Conservation (phyloP, 495 filamentous ascomycete species). For the Aspergillus taichungensis region DNA sequence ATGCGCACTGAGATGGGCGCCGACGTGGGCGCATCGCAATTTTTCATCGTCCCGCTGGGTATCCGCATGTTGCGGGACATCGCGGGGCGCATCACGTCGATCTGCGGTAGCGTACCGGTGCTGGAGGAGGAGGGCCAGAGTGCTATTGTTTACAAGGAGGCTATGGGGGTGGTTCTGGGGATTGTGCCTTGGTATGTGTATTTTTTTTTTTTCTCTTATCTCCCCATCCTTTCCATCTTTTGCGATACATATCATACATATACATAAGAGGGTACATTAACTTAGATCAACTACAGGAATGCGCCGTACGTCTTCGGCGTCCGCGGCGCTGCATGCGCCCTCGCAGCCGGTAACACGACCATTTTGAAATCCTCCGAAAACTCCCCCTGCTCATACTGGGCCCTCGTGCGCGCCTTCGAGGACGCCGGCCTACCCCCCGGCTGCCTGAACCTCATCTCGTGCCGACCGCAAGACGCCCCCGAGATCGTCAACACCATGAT, state of each 20-base stretch:
- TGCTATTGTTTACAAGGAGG: constrained; percentile 66
- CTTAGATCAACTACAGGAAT: constrained; percentile 37
- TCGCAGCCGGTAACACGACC: constrained; percentile 75
- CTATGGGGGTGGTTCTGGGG: constrained; percentile 70
- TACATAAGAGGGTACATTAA: not conserved
- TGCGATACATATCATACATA: not conserved
- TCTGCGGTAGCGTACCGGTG: constrained; percentile 57
- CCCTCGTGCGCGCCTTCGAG: constrained; percentile 54
- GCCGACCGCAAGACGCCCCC: constrained; percentile 43
- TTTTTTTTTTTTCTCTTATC: not conserved
- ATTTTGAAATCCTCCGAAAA: constrained; percentile 69
- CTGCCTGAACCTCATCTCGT: constrained; percentile 45
- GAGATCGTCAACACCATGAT: constrained; percentile 49
- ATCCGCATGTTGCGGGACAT: constrained; percentile 61
- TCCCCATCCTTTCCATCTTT: not conserved
- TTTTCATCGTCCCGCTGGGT: constrained; percentile 51
- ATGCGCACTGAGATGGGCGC: constrained; percentile 69
- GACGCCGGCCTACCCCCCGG: constrained; percentile 62
- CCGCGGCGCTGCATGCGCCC: constrained; percentile 59
- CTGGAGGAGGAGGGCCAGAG: constrained; percentile 44
- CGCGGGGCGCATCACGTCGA: constrained; percentile 52
- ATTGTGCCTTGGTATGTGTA: constrained; percentile 69
- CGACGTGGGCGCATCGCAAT: constrained; percentile 30
- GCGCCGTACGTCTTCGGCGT: constrained; percentile 58
- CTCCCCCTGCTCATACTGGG: constrained; percentile 64